A percentile compares a stretch with the other conserved stretches of the same genome.
phyloP scores from a whole-genome alignment of 192 early-diverging fungal species.

The Umbelopsis vinacea region DNA sequence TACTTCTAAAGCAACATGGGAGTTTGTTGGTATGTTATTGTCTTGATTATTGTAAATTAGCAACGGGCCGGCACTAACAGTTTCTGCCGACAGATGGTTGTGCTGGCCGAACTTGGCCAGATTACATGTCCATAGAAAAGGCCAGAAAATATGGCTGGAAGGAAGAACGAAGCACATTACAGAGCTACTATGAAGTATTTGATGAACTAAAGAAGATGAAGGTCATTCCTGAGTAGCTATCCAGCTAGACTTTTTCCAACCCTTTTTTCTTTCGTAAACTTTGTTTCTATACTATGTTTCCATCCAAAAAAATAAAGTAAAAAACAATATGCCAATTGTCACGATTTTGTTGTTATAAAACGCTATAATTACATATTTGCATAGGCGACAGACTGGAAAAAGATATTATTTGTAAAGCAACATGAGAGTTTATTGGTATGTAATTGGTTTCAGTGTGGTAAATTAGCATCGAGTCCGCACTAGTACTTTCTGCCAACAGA shows the following conservation, averaged over 20 bases:
- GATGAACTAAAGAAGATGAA: conserved; percentile 17
- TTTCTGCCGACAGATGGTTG: not conserved
- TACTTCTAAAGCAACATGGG: not conserved
- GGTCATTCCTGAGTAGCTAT: conserved; percentile 8
- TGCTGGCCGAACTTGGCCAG: conserved; percentile 16
- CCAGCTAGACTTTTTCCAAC: no score
- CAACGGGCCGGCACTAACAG: not conserved
- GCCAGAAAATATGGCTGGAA: conserved; percentile 6
- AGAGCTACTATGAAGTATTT: not conserved
- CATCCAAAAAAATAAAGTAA: no score
- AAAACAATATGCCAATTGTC: no score
- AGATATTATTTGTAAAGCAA: no score
- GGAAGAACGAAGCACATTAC: not conserved
- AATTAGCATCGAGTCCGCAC: no score
- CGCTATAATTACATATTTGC: no score
- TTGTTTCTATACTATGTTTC: no score
- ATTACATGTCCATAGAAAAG: not conserved
- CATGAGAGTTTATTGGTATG: not conserved
- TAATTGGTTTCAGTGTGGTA: no score
- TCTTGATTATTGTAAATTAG: not conserved
- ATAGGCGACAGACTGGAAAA: no score
- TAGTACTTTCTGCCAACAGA: no score
- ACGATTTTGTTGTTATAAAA: no score
- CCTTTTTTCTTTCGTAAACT: no score
- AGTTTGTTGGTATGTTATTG: conserved; percentile 9